Percentiles rank a stretch among this genome's conserved stretches.
phyloP scores from a whole-genome alignment of 192 early-diverging fungal species.

The Rhizophagus sp. region DNA sequence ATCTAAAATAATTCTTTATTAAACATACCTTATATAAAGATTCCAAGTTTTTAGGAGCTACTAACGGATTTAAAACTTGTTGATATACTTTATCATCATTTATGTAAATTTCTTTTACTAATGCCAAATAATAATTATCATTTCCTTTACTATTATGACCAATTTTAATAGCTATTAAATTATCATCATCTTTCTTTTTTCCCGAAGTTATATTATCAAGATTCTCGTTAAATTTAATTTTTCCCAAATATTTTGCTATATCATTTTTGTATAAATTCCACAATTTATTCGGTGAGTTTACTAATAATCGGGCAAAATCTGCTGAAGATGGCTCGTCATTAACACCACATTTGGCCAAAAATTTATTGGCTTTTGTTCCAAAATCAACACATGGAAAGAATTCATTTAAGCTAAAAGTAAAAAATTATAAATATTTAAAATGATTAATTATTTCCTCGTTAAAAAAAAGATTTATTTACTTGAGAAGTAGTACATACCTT shows the following conservation, averaged over 20 bases:
- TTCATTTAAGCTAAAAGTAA: slow-evolving; percentile 53
- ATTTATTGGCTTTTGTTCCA: slow-evolving; percentile 67
- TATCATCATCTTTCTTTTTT: slow-evolving; percentile 61
- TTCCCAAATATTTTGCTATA: slow-evolving; percentile 44
- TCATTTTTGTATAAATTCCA: slow-evolving; percentile 61
- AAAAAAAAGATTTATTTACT: too few relatives aligned
- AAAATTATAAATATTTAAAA: background rate
- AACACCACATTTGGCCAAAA: slow-evolving; percentile 82
- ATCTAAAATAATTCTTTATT: background rate
- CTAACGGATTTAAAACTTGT: slow-evolving; percentile 73
- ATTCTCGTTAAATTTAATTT: too few relatives aligned
- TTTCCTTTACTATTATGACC: slow-evolving; percentile 39
- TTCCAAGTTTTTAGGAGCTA: slow-evolving; percentile 71
- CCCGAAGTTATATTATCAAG: background rate
- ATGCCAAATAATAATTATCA: slow-evolving; percentile 56
- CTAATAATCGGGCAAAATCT: slow-evolving; percentile 69
- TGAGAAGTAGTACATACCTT: background rate
- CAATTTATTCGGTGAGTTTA: slow-evolving; percentile 58
- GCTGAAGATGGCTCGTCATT: slow-evolving; percentile 74
- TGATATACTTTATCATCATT: slow-evolving; percentile 75
- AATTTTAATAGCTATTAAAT: slow-evolving; percentile 60
- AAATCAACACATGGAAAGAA: slow-evolving; percentile 70
- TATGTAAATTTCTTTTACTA: slow-evolving; percentile 71
- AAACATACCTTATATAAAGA: slow-evolving; percentile 49
- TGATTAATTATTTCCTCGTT: too few relatives aligned